Conservation (phyloP, 2,329 filamentous ascomycete genomes). For the Stagonosporopsis vannaccii region DNA sequence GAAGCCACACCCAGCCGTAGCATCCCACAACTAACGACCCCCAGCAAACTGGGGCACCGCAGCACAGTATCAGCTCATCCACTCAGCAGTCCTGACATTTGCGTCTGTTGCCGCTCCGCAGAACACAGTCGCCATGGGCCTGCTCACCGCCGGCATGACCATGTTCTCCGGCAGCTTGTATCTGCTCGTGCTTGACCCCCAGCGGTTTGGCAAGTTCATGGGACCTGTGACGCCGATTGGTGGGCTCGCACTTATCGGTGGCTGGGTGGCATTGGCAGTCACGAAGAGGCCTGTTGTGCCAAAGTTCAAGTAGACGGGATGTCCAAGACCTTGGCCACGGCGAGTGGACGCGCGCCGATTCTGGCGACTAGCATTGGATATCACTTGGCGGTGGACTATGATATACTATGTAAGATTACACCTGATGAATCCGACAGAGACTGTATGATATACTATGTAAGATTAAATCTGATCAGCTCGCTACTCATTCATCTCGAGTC, state of each 20-base stretch:
- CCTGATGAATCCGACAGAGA: too few relatives aligned
- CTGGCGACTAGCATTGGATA: too few relatives aligned
- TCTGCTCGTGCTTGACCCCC: constrained; percentile 67
- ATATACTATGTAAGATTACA: background rate
- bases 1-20: background rate
- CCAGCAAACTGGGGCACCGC: constrained; percentile 67
- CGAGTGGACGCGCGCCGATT: too few relatives aligned
- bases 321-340: too few relatives aligned
- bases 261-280: constrained; percentile 63
- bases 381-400: too few relatives aligned
- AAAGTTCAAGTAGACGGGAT: constrained; percentile 21
- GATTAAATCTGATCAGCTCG: background rate
- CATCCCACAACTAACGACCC: background rate
- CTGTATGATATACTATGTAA: too few relatives aligned
- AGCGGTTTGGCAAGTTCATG: constrained; percentile 61
- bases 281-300: constrained; percentile 27
- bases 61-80: constrained; percentile 73
- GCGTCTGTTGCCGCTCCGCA: constrained; percentile 60
- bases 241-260: constrained; percentile 69
- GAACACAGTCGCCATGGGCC: constrained; percentile 63
- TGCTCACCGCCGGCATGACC: constrained; percentile 71
- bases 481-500: background rate
- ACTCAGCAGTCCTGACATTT: constrained; percentile 67
- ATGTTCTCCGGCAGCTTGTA: constrained; percentile 74
- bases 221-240: constrained; percentile 72